Base-by-base conservation (phyloP, 192 early-diverging fungal genomes). In the Dissophora ornata region DNA sequence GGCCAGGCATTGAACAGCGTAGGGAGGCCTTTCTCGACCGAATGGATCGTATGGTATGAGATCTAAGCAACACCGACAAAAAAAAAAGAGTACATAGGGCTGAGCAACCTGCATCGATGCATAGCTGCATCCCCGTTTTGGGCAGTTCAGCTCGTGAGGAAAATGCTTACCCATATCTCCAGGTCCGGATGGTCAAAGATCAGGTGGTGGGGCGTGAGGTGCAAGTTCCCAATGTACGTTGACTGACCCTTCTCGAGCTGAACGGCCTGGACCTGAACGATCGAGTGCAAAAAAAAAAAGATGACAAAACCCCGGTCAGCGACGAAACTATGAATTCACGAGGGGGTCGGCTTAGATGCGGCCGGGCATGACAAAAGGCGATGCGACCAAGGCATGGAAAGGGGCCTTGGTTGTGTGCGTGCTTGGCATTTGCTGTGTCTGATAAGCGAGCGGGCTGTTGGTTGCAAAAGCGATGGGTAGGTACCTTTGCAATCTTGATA, bases 21-120 rank as follows among this genome's bases (percentile, higher is more conserved):
- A 57, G 80, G 82, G 5, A 87, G 85, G n/a, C 88, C 70, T 57
- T 90, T 85, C 62, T 93, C 90, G 4, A 95, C 90, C 19, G 90
- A 89, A 69, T 93, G 92, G 24, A 98, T 91, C 41, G 92, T 86
- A 18, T 95, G 90, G 69, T 96, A 96, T 26, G 87, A 86, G n/a
- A 96, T 86, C 94, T 26, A 57, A 11, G 25, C 30, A 24, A 1
- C 7, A 1, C 7, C 18, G 16, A 38, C 16, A 25, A 38, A 19
- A 1, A 16, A 5, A 53, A 3, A 30, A 33, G 10, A 54, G 29
- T n/a, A 54, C 19, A 41, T 6, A 62, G 38, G 25, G 45, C 45
- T n/a, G n/a, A n/a, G n/a, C n/a, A n/a, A n/a, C n/a, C n/a, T n/a
- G n/a, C n/a, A n/a, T n/a, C n/a, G n/a, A n/a, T n/a, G n/a, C n/a